Percentiles rank a stretch among this genome's conserved stretches.
These are phyloP conservation scores for Alternaria sp. DNA, from an alignment of 2,329 filamentous ascomycete genomes.

Conservation along the genomic window DNA sequence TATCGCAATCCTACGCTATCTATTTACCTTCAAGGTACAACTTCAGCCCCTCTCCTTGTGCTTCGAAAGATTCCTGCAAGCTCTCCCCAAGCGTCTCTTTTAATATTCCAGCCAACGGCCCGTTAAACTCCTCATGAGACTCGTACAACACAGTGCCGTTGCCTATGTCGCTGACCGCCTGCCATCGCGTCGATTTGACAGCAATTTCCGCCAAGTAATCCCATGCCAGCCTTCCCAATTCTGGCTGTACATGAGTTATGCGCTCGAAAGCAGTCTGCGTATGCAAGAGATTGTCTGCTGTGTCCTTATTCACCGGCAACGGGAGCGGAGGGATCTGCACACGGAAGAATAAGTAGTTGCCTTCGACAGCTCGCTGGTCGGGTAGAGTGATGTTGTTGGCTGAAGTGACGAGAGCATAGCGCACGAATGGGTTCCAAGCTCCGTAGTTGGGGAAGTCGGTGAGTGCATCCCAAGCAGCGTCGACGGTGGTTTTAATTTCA, in stretches of 20 bases:
- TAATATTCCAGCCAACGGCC: slow-evolving; percentile 25
- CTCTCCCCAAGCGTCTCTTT: slow-evolving; percentile 21
- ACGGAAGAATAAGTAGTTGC: slow-evolving; percentile 32
- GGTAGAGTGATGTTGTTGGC: slow-evolving; percentile 30
- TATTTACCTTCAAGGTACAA: slow-evolving; percentile 18
- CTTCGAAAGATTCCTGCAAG: slow-evolving; percentile 38
- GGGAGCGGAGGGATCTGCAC: slow-evolving; percentile 42
- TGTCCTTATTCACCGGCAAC: slow-evolving; percentile 36
- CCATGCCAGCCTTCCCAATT: slow-evolving; percentile 39
- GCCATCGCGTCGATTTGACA: slow-evolving; percentile 37
- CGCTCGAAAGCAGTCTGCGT: slow-evolving; percentile 38
- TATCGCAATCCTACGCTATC: background rate
- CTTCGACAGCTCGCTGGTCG: slow-evolving; percentile 36
- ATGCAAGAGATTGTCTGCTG: slow-evolving; percentile 33
- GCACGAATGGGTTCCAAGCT: slow-evolving; percentile 46
- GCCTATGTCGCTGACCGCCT: slow-evolving; percentile 35
- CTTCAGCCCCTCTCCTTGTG: slow-evolving; percentile 40
- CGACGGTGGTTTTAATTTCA: slow-evolving; percentile 33
- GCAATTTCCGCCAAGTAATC: slow-evolving; percentile 18
- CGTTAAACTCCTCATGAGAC: slow-evolving; percentile 40
- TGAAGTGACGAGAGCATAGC: slow-evolving; percentile 33
- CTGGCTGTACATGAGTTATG: slow-evolving; percentile 40
- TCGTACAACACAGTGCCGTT: slow-evolving; percentile 41
- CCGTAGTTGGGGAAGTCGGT: slow-evolving; percentile 39
- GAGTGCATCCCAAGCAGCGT: slow-evolving; percentile 37